Percentiles rank a stretch among this genome's conserved stretches.
Evolutionary conservation across 139 green algal genomes (phyloP).

Genomic region (Dunaliella primolecta): DNA sequence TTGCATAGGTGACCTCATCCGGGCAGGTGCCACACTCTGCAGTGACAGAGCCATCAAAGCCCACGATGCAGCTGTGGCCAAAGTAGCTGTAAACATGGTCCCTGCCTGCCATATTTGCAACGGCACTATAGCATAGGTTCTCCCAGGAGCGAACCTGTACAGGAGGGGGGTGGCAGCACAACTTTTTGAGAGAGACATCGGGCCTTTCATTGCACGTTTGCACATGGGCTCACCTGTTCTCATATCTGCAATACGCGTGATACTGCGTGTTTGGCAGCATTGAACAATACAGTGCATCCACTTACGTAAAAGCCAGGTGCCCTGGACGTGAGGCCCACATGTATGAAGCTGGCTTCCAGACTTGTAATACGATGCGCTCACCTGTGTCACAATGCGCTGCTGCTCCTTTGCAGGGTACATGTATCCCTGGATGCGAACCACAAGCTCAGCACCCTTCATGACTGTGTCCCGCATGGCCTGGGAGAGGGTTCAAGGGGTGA

Average conservation of each 20-base stretch:
- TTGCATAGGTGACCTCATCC: conserved; percentile 56
- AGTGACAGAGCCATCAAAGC: conserved; percentile 58
- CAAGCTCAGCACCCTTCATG: conserved; percentile 70
- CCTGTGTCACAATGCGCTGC: conserved; percentile 45
- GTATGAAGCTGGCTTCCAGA: background rate
- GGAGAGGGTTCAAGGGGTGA: background rate
- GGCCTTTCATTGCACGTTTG: too few relatives aligned
- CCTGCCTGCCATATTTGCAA: conserved; percentile 64
- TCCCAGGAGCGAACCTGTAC: conserved; percentile 25
- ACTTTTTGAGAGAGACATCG: too few relatives aligned
- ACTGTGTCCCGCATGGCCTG: conserved; percentile 43
- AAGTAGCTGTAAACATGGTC: conserved; percentile 72
- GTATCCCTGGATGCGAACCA: conserved; percentile 65
- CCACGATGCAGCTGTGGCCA: conserved; percentile 60
- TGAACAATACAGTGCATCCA: too few relatives aligned
- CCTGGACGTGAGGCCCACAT: too few relatives aligned
- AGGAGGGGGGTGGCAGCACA: too few relatives aligned
- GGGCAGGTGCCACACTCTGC: conserved; percentile 50
- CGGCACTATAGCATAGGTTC: conserved; percentile 65
- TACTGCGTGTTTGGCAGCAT: too few relatives aligned
- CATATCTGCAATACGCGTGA: too few relatives aligned
- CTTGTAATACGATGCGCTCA: background rate
- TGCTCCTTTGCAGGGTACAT: conserved; percentile 69
- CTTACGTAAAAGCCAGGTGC: too few relatives aligned
- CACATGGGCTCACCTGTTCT: too few relatives aligned